phyloP scores from a whole-genome alignment of 176 grass and related monocot species.

The Cymbopogon citratus region DNA sequence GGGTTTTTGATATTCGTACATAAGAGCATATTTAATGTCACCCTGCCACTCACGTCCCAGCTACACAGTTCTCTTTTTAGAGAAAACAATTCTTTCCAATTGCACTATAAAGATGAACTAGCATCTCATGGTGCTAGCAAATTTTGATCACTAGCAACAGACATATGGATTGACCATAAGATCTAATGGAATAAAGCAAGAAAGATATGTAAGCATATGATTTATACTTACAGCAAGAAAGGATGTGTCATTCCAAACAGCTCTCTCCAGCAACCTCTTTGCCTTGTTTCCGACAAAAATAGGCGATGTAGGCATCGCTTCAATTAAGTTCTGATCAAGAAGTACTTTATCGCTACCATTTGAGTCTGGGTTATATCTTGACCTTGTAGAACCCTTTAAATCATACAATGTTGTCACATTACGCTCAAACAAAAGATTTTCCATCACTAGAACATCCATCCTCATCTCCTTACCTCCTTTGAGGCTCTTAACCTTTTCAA shows the following conservation, averaged over 20 bases:
- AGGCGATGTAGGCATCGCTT: conserved; percentile 90
- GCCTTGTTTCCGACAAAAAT: conserved; percentile 98
- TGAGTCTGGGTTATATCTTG: conserved; percentile 93
- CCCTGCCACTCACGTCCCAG: background rate
- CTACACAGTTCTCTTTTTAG: conserved; percentile 1
- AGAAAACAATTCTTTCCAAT: background rate
- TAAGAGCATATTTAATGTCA: background rate
- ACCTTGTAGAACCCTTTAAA: conserved; percentile 89
- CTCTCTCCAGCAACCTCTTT: conserved; percentile 84
- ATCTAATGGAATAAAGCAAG: background rate
- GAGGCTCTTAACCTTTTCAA: conserved; percentile 64
- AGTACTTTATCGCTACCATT: conserved; percentile 91
- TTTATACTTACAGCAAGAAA: conserved; percentile 85
- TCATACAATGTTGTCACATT: conserved; percentile 86
- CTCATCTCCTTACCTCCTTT: conserved; percentile 81
- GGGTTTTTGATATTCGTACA: background rate
- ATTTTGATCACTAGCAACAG: background rate
- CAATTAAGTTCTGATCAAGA: conserved; percentile 94
- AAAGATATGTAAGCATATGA: background rate
- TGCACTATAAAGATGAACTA: background rate
- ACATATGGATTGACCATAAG: background rate
- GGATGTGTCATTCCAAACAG: conserved; percentile 96
- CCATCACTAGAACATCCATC: conserved; percentile 95
- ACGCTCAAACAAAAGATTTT: conserved; percentile 94
- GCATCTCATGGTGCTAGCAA: background rate